Evolutionary conservation across 2,329 filamentous ascomycete species (phyloP), one percentile per base, ranked within the genome.

Genomic region (Zasmidium cellare): DNA sequence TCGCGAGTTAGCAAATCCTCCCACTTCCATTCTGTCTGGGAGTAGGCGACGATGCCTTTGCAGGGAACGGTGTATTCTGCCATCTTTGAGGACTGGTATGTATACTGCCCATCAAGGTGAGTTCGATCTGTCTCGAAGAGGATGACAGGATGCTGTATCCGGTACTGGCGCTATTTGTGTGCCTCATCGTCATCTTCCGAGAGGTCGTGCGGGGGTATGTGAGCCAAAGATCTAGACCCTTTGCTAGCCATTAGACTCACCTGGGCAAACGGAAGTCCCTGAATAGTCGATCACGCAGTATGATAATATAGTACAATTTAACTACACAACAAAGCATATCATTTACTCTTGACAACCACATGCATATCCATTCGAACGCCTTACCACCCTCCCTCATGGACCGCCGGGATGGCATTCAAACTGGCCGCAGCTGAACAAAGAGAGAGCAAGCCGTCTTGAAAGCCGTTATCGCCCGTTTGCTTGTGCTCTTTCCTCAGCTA

Each of bases 11-110:
- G 52, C 44, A 67, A 57, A 9, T 59, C 54, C 18, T 65, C 56
- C 41, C 59, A 44, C 35, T 57, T 62, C 65, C 65, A 67, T 19
- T 60, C 61, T 46, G 59, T 54, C 44, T 16, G 74, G 62, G 14
- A 55, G 56, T 45, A 71, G 64, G 50, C 70, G 60, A 41, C 72
- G 62, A 53, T 75, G 46, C 44, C 65, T 65, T 60, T 62, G 53
- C 58, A 63, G 28, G 66, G 66, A 12, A 67, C 55, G 12, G 61
- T 68, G 56, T 64, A 67, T 47, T 63, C 19, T 20, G 58, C 31
- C 62, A 64, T 64, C 35, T n/a, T 41, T 6, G 35, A 41, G n/a
- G 35, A 3, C 16, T 41, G n/a, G 6, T 41, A 41, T 41, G 35
- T 41, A 16, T 41, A 3, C 3, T n/a, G 35, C 5, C n/a, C 35